A percentile compares a stretch with the other conserved stretches of the same genome.
These are phyloP conservation scores for Arbutus unedo DNA, from an alignment of 148 eudicot genomes.

Conservation along the genomic window DNA sequence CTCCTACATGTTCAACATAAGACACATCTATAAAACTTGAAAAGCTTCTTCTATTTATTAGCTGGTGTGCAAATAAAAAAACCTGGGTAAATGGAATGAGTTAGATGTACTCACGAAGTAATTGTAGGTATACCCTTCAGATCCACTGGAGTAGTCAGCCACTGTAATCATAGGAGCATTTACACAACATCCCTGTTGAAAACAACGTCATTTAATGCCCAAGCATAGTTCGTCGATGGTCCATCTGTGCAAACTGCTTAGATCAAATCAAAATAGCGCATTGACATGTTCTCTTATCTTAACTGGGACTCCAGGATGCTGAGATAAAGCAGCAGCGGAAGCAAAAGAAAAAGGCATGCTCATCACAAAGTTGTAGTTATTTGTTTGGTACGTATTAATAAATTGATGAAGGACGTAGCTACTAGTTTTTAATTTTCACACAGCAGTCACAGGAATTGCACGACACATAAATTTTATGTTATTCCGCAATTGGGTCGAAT, in stretches of 20 bases:
- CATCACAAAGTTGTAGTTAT: neutral
- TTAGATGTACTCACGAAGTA: slow-evolving; percentile 56
- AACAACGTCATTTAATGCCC: neutral
- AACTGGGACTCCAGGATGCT: neutral
- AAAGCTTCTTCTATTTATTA: neutral
- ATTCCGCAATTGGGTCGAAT: too few relatives aligned
- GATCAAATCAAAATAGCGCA: slow-evolving; percentile 5
- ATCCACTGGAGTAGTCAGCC: slow-evolving; percentile 94
- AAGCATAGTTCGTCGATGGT: neutral
- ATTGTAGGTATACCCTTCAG: slow-evolving; percentile 88
- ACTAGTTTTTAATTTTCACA: neutral
- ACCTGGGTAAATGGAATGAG: neutral
- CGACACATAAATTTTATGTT: too few relatives aligned
- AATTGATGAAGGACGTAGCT: neutral
- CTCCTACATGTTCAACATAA: slow-evolving; percentile 49
- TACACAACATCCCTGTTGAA: slow-evolving; percentile 86
- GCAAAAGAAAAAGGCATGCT: neutral
- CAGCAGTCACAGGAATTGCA: neutral
- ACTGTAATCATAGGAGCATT: slow-evolving; percentile 99
- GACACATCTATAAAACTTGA: neutral
- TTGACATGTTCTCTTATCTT: neutral
- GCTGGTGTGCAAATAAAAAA: neutral
- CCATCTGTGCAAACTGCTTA: neutral
- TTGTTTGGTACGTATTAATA: neutral
- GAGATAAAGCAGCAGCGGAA: neutral